Percentiles rank a stretch among this genome's conserved stretches.
phyloP scores from a whole-genome alignment of 225 moss, liverwort and hornwort species.

The Rhytidiadelphus loreus region DNA sequence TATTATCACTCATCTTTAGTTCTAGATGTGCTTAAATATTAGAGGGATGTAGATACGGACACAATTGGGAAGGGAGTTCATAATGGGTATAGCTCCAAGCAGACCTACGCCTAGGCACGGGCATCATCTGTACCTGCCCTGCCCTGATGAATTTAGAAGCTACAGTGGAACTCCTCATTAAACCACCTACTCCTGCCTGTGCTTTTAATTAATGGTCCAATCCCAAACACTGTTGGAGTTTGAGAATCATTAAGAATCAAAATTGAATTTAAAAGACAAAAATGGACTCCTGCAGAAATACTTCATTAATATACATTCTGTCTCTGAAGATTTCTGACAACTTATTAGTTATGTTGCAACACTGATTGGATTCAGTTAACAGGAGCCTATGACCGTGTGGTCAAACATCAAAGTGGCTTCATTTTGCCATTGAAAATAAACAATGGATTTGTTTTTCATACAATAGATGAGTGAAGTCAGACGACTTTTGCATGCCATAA shows the following conservation, averaged over 20 bases:
- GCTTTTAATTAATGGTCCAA: background rate
- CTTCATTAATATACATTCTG: background rate
- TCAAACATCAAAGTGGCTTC: background rate
- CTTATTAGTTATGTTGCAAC: no score
- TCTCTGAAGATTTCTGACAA: background rate
- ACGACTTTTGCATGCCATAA: rapidly evolving
- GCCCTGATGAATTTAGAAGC: background rate
- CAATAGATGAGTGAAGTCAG: no score
- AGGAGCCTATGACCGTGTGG: background rate
- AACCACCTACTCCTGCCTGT: background rate
- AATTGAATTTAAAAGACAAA: background rate
- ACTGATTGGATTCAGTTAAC: background rate
- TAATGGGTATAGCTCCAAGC: background rate
- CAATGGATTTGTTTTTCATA: no score
- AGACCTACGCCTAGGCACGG: no score
- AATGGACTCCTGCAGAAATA: background rate
- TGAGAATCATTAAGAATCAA: background rate
- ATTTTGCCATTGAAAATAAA: background rate
- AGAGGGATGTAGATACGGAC: no score
- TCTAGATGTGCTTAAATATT: no score
- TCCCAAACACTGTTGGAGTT: background rate
- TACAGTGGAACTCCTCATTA: background rate
- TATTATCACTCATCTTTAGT: no score
- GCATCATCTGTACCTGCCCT: background rate
- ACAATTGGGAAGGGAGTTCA: no score